Evolutionary conservation across 2,329 filamentous ascomycete genomes (phyloP).

Genomic region (Fusarium sp.): DNA sequence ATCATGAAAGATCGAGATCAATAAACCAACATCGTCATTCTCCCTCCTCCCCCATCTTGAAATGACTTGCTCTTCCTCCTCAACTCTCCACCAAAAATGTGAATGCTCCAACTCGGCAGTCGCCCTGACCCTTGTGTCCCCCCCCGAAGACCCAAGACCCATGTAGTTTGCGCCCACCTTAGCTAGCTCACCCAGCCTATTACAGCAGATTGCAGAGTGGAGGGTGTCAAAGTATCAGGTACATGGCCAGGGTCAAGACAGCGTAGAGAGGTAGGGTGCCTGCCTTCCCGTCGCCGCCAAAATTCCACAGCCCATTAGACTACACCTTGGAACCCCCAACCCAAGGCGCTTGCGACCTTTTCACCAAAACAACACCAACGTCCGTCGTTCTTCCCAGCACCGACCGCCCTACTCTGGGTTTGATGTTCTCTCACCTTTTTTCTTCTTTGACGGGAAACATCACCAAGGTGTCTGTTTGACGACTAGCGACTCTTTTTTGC

Average conservation of each 20-base stretch:
- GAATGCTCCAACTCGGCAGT: slow-evolving; percentile 45
- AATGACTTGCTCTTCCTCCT: slow-evolving; percentile 19
- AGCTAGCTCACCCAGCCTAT: slow-evolving; percentile 18
- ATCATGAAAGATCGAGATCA: slow-evolving; percentile 7
- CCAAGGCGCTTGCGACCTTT: slow-evolving; percentile 46
- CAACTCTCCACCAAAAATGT: slow-evolving; percentile 22
- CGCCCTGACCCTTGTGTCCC: slow-evolving; percentile 43
- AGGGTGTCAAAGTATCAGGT: slow-evolving; percentile 30
- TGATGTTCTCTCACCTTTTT: slow-evolving; percentile 31
- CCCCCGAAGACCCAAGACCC: slow-evolving; percentile 12
- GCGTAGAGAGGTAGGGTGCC: slow-evolving; percentile 14
- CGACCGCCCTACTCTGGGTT: slow-evolving; percentile 41
- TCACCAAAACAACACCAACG: slow-evolving; percentile 47
- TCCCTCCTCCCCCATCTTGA: background rate
- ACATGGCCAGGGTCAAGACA: slow-evolving; percentile 20
- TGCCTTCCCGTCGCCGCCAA: slow-evolving; percentile 39
- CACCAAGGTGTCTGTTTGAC: slow-evolving; percentile 13
- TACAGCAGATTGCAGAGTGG: slow-evolving; percentile 20
- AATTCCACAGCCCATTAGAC: slow-evolving; percentile 39
- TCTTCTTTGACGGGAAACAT: slow-evolving; percentile 9
- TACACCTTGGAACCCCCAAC: slow-evolving; percentile 44
- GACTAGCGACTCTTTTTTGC: slow-evolving; percentile 24
- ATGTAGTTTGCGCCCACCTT: slow-evolving; percentile 28
- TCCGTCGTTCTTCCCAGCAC: slow-evolving; percentile 23
- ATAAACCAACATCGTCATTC: slow-evolving; percentile 24